These are phyloP conservation scores for Coprinopsis sp. DNA, from an alignment of 768 basidiomycete genomes.

Conservation along the genomic window DNA sequence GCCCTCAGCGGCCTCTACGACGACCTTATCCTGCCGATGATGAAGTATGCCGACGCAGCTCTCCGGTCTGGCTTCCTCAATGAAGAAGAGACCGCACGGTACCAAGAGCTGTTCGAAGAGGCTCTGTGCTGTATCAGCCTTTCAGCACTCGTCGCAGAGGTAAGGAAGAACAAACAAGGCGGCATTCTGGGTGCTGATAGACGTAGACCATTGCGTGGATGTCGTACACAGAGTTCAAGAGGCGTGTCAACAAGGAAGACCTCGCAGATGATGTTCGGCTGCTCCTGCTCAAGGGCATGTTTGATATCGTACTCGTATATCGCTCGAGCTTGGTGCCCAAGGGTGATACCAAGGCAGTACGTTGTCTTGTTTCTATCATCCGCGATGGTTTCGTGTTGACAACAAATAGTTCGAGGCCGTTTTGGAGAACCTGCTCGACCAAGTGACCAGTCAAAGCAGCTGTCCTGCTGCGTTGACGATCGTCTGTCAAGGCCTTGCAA, in stretches of 20 bases:
- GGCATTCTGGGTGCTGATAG: not conserved
- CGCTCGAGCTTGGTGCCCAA: not conserved
- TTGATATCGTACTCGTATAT: not conserved
- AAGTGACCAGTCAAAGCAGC: constrained; percentile 40
- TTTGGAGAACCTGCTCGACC: constrained; percentile 30
- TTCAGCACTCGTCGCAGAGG: not conserved
- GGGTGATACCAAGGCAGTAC: not conserved
- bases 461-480: constrained; percentile 58
- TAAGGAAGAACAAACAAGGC: not conserved
- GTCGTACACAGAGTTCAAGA: not conserved
- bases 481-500: constrained; percentile 77
- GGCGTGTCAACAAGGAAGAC: not conserved
- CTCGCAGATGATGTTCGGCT: not conserved
- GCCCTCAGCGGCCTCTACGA: no score
- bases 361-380: no score
- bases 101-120: not conserved
- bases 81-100: not conserved
- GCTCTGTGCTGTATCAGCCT: not conserved
- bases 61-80: not conserved
- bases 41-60: constrained; percentile 31
- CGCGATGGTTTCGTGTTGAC: not conserved
- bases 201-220: not conserved
- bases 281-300: not conserved
- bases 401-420: constrained; percentile 17
- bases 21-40: no score